A percentile compares a stretch with the other conserved stretches of the same genome.
These are phyloP conservation scores for Graphiopsis chlorocephala DNA, from an alignment of 2,329 filamentous ascomycete genomes.

Conservation along the genomic window DNA sequence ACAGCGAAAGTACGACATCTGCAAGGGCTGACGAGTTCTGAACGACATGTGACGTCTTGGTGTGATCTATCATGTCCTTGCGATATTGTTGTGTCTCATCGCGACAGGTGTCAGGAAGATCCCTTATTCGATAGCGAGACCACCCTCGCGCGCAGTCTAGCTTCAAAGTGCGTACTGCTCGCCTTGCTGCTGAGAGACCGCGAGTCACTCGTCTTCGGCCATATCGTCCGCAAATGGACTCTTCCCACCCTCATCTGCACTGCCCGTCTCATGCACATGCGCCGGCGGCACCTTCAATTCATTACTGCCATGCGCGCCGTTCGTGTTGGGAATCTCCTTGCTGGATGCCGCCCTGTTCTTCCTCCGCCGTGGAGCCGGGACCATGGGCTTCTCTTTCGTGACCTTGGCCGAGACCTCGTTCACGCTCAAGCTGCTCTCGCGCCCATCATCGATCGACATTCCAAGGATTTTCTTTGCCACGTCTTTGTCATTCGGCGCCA, in stretches of 20 bases:
- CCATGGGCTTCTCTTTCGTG: conserved; percentile 76
- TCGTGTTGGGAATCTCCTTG: conserved; percentile 1
- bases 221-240: conserved; percentile 17
- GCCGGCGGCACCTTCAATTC: conserved; percentile 9
- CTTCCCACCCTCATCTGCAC: conserved; percentile 8
- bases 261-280: conserved; percentile 2
- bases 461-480: conserved; percentile 60
- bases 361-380: conserved; percentile 71
- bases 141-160: neutral
- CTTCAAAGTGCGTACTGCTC: neutral
- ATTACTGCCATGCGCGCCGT: conserved; percentile 9
- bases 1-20: conserved; percentile 1
- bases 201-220: conserved; percentile 9
- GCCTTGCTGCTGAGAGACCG: neutral
- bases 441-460: conserved; percentile 67
- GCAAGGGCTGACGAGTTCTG: conserved; percentile 14
- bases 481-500: conserved; percentile 28
- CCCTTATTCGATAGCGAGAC: neutral
- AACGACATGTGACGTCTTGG: conserved; percentile 12
- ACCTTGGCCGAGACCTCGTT: conserved; percentile 66
- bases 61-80: conserved; percentile 2
- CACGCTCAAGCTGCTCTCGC: conserved; percentile 72
- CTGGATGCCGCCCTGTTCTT: conserved; percentile 33
- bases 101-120: conserved; percentile 8
- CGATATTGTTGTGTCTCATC: conserved; percentile 1